Base-by-base conservation (phyloP, 2,329 filamentous ascomycete genomes). In the Aspergillus ibericus region DNA sequence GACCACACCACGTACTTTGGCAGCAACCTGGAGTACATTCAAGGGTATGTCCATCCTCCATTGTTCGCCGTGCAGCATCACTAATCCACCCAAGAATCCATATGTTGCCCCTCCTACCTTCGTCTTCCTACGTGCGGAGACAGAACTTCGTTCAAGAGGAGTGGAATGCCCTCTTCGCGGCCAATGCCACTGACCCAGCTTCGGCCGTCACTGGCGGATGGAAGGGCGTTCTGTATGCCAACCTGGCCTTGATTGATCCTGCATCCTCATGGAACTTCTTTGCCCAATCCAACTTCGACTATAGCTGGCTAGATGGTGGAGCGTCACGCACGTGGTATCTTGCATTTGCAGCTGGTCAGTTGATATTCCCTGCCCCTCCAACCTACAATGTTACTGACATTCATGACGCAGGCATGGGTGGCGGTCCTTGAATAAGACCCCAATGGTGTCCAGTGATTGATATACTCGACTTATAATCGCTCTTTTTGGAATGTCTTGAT, bases 1-100 rank as follows among this genome's bases (percentile, higher is more conserved):
- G 91, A 98, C 73, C 92, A 97, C 75, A 89, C 90, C 3, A 97
- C 93, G 1, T 97, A 92, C 77, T 97, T 97, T 69, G 91, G 91
- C 47, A 74, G 79, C 52, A 85, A 88, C 58, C 82, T 85, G 12
- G 88, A 93, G 75, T 91, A 86, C 66, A 84, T 96, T 60, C 81
- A 87, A 71, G 85, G 83, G 78, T 79, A 68, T 55, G 70, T 25
- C 66, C 13, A 4, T 13, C 29, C 42, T 15, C 13, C 32, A 7
- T 5, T n/a, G 9, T 25, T 48, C 5, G 2, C 1, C 7, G 10
- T 18, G 55, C 13, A 15, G 13, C 25, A 62, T 66, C 29, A 47
- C 75, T 73, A 67, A 53, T 63, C 68, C 78, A 2, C 9, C 12
- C 85, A 68, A 89, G 90, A 58, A 93, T 93, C 66, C 90, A 95